Evolutionary conservation across 306 rosid species (phyloP).

Genomic region (Delonix regia): DNA sequence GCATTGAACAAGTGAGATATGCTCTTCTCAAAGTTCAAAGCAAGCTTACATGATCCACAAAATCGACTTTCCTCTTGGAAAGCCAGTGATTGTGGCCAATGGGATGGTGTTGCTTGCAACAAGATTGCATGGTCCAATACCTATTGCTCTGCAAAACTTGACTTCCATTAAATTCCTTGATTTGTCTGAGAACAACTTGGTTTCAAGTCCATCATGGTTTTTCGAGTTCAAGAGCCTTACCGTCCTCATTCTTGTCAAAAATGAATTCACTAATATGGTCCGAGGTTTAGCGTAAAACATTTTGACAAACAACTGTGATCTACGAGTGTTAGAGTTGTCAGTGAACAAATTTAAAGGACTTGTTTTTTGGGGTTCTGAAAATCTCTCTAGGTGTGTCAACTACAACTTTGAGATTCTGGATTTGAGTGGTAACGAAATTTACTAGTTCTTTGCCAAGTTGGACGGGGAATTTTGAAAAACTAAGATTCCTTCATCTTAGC

Average conservation of each 20-base stretch:
- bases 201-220: slow-evolving; percentile 33
- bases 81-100: no score
- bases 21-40: no score
- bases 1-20: no score
- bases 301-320: slow-evolving; percentile 19
- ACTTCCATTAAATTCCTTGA: slow-evolving; percentile 11
- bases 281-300: slow-evolving; percentile 3
- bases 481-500: background rate
- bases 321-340: slow-evolving; percentile 2
- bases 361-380: background rate
- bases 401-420: background rate
- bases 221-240: background rate
- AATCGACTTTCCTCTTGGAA: no score
- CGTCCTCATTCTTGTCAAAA: background rate
- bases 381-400: background rate
- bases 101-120: no score
- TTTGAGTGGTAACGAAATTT: background rate
- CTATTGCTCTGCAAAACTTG: slow-evolving; percentile 3
- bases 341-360: slow-evolving; percentile 23
- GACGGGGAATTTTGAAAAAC: background rate
- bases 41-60: no score
- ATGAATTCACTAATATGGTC: slow-evolving; percentile 8
- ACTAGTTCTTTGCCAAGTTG: background rate
- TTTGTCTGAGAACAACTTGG: slow-evolving; percentile 10
- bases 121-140: slow-evolving; percentile 36